phyloP scores from a whole-genome alignment of 108 stramenopile species.

The Cylindrotheca fusiformis region DNA sequence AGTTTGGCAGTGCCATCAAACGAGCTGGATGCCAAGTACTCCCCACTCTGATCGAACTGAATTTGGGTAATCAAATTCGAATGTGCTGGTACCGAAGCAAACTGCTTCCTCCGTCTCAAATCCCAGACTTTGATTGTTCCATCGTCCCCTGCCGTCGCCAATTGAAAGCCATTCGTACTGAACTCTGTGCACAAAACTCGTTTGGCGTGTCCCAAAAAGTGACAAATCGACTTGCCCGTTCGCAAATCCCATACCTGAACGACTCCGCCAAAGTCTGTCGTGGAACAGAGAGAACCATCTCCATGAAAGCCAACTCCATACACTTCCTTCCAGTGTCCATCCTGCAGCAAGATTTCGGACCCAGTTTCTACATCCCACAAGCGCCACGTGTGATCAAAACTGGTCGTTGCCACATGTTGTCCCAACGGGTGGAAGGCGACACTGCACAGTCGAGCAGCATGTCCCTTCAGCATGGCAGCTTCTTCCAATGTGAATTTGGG shows the following conservation, averaged over 20 bases:
- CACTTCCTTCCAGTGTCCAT: constrained; percentile 90
- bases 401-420: constrained; percentile 85
- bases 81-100: constrained; percentile 93
- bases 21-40: constrained; percentile 84
- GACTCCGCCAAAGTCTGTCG: constrained; percentile 93
- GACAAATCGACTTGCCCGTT: constrained; percentile 83
- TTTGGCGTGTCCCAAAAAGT: constrained; percentile 86
- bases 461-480: constrained; percentile 79
- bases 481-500: constrained; percentile 45
- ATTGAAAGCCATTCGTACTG: constrained; percentile 89
- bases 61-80: constrained; percentile 88
- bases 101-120: constrained; percentile 72
- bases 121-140: constrained; percentile 95
- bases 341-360: constrained; percentile 89
- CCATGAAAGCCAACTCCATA: constrained; percentile 95
- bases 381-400: constrained; percentile 97
- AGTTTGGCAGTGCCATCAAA: constrained; percentile 93
- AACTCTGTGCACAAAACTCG: constrained; percentile 83
- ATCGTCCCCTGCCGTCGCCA: constrained; percentile 95
- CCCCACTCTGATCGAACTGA: constrained; percentile 74
- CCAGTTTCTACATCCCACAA: constrained; percentile 97
- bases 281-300: constrained; percentile 91
- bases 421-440: constrained; percentile 94
- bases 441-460: constrained; percentile 85
- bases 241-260: constrained; percentile 96